These are phyloP conservation scores for Musa acuminata DNA, from an alignment of 176 grass and related monocot genomes.

Conservation along the genomic window DNA sequence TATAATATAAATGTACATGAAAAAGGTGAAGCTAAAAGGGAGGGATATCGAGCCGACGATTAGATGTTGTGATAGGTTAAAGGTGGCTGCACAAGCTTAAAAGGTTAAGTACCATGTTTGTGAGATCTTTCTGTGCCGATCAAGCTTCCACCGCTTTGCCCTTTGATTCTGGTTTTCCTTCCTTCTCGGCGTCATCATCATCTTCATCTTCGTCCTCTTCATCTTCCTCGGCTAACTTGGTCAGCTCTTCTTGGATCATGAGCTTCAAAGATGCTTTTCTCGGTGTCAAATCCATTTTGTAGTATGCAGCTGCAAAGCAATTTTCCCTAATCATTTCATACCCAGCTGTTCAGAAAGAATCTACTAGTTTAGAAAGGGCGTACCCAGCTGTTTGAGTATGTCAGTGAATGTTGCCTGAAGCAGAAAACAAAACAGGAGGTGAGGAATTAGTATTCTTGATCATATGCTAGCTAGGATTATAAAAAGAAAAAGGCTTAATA, in stretches of 20 bases:
- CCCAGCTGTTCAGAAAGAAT: not conserved
- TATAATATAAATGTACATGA: too few species aligned
- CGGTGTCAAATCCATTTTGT: slow-evolving; percentile 59
- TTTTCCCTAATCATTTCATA: too few species aligned
- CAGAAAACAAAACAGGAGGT: slow-evolving; percentile 12
- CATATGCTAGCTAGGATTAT: not conserved
- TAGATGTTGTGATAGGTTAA: too few species aligned
- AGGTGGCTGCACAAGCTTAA: too few species aligned
- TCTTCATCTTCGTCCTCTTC: slow-evolving; percentile 29
- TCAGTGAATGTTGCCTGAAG: slow-evolving; percentile 75
- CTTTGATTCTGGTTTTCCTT: slow-evolving; percentile 3
- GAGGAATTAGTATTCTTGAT: not conserved
- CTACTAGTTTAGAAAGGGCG: slow-evolving; percentile 16
- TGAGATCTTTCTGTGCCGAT: not conserved
- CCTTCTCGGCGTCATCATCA: slow-evolving; percentile 13
- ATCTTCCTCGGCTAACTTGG: slow-evolving; percentile 42
- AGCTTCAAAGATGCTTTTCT: slow-evolving; percentile 58
- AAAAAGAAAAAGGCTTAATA: too few species aligned
- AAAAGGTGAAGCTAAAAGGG: too few species aligned
- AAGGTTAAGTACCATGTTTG: too few species aligned
- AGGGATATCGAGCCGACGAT: too few species aligned
- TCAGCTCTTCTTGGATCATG: slow-evolving; percentile 69
- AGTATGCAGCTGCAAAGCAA: slow-evolving; percentile 32
- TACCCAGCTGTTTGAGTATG: slow-evolving; percentile 72
- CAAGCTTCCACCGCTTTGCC: slow-evolving; percentile 1